These are phyloP conservation scores for Austroboletus novae-zelandiae DNA, from an alignment of 1,284 basidiomycete species.

Conservation along the genomic window DNA sequence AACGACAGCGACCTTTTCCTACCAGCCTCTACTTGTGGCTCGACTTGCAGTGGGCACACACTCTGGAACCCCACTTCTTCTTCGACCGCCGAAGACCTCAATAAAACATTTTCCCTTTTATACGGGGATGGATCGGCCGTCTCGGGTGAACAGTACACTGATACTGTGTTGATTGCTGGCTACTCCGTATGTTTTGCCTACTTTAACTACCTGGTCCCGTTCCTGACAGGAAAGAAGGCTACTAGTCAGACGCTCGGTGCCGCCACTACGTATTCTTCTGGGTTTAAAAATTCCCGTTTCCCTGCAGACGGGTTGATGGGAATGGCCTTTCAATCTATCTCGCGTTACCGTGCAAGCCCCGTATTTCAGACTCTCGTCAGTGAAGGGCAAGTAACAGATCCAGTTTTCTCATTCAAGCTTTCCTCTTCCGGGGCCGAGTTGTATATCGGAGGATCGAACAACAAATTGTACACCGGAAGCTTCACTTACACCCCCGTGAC, in stretches of 20 bases:
- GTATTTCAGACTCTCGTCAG: slow-evolving; percentile 24
- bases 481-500: slow-evolving; percentile 29
- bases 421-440: slow-evolving; percentile 28
- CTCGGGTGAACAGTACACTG: slow-evolving; percentile 49
- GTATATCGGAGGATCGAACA: slow-evolving; percentile 36
- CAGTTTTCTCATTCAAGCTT: slow-evolving; percentile 41
- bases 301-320: slow-evolving; percentile 35
- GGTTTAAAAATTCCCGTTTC: slow-evolving; percentile 18
- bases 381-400: slow-evolving; percentile 16
- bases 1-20: slow-evolving; percentile 17
- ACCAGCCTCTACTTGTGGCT: slow-evolving; percentile 18
- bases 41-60: slow-evolving; percentile 32
- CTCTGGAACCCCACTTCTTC: slow-evolving; percentile 36
- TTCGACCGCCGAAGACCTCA: slow-evolving; percentile 33
- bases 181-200: slow-evolving; percentile 19
- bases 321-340: slow-evolving; percentile 30
- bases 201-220: not conserved
- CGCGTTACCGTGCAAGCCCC: slow-evolving; percentile 16
- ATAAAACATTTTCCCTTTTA: slow-evolving; percentile 39
- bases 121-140: slow-evolving; percentile 59
- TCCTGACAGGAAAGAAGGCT: slow-evolving; percentile 16
- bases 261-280: slow-evolving; percentile 25
- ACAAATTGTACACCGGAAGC: slow-evolving; percentile 11
- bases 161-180: slow-evolving; percentile 41
- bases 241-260: slow-evolving; percentile 31